Conservation (phyloP, 2,329 filamentous ascomycete species). For the Teratosphaeria zuluensis region DNA sequence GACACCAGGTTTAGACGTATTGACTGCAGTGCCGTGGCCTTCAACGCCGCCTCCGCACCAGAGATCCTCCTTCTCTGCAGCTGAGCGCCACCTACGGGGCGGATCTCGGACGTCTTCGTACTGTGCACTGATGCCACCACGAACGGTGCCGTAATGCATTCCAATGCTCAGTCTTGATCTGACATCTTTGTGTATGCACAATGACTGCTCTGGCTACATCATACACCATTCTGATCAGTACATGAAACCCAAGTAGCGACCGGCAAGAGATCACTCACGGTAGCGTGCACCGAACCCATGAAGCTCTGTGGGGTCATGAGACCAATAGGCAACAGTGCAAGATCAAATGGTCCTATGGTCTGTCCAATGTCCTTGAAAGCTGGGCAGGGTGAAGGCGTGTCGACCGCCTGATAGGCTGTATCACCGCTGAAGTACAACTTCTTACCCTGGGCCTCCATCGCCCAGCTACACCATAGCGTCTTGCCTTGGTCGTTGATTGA, state of each 20-base stretch:
- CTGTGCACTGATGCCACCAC: constrained; percentile 34
- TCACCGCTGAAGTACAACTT: constrained; percentile 41
- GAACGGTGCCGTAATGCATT: constrained; percentile 44
- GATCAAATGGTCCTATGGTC: constrained; percentile 39
- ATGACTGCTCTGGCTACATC: constrained; percentile 33
- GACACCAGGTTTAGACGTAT: constrained; percentile 29
- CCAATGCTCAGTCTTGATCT: constrained; percentile 39
- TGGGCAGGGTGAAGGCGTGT: constrained; percentile 35
- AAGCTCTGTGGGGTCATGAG: constrained; percentile 37
- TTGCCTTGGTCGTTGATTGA: constrained; percentile 30
- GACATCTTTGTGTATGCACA: constrained; percentile 40
- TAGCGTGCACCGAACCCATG: constrained; percentile 37
- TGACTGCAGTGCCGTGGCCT: constrained; percentile 19
- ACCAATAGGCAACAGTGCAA: constrained; percentile 41
- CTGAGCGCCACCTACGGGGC: constrained; percentile 34
- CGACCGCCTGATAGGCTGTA: constrained; percentile 37
- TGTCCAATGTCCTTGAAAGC: constrained; percentile 40
- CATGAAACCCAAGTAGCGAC: background rate
- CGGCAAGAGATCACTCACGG: constrained; percentile 5
- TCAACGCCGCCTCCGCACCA: constrained; percentile 24
- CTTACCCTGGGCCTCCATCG: constrained; percentile 27
- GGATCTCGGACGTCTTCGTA: constrained; percentile 43
- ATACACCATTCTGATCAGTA: background rate
- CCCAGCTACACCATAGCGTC: constrained; percentile 42
- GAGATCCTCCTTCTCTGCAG: constrained; percentile 31